Evolutionary conservation across 148 eudicot species (phyloP).

Genomic region (Salicornia ramosissima): DNA sequence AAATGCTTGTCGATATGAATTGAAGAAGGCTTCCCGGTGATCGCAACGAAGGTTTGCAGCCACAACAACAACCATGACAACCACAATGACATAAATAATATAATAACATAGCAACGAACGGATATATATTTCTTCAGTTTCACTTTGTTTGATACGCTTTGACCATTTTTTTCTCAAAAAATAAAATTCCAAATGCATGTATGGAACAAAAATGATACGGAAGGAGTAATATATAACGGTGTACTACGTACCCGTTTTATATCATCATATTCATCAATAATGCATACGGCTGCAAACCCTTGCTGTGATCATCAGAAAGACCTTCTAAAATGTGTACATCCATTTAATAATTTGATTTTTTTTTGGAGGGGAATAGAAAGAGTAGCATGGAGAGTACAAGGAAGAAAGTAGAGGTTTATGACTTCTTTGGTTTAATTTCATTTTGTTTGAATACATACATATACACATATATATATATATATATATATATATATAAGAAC

Average conservation of each 20-base stretch:
- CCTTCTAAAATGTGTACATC: background rate
- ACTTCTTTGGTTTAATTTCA: background rate
- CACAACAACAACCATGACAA: background rate
- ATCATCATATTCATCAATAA: background rate
- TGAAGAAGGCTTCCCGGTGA: conserved; percentile 3
- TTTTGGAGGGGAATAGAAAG: background rate
- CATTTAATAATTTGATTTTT: background rate
- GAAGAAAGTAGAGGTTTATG: background rate
- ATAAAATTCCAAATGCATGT: too few relatives aligned
- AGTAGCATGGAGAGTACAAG: background rate
- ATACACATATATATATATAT: too few relatives aligned
- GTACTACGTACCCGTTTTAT: background rate
- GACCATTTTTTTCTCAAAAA: too few relatives aligned
- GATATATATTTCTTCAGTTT: too few relatives aligned
- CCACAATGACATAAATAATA: too few relatives aligned
- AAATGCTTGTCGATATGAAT: too few relatives aligned
- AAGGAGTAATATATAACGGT: too few relatives aligned
- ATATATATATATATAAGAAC: background rate
- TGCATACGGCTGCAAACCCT: conserved; percentile 10
- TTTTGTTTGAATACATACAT: background rate
- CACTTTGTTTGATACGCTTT: too few relatives aligned
- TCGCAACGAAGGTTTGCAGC: conserved; percentile 15
- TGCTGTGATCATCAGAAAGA: conserved; percentile 2
- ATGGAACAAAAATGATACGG: too few relatives aligned
- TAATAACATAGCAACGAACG: too few relatives aligned